Conservation (phyloP, 805 yeast species). For the Ogataea saltuana region DNA sequence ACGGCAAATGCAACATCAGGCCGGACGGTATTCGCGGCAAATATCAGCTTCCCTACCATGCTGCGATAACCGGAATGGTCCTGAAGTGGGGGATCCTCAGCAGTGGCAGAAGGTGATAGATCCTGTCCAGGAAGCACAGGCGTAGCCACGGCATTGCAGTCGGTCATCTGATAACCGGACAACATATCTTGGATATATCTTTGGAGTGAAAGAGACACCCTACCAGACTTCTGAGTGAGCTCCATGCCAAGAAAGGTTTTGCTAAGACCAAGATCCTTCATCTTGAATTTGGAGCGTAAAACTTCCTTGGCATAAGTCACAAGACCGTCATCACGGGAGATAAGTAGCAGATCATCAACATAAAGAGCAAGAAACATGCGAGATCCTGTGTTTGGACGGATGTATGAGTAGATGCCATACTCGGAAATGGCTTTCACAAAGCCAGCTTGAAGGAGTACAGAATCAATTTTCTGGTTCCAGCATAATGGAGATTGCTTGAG, state of each 20-base stretch:
- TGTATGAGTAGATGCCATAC: slow-evolving; percentile 3
- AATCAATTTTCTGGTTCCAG: slow-evolving; percentile 5
- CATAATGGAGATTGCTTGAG: slow-evolving; percentile 5
- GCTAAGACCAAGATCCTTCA: slow-evolving; percentile 10
- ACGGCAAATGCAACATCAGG: not conserved
- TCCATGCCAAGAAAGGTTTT: slow-evolving; percentile 9
- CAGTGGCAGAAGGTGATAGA: not conserved
- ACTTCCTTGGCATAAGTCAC: not conserved
- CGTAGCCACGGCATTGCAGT: not conserved
- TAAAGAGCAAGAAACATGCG: not conserved
- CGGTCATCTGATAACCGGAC: not conserved
- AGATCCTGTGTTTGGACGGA: not conserved
- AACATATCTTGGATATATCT: not conserved
- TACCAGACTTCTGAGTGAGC: slow-evolving; percentile 3
- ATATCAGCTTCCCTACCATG: not conserved
- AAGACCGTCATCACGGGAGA: not conserved
- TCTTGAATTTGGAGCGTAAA: not conserved
- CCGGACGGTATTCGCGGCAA: not conserved
- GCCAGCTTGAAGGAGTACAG: slow-evolving; percentile 3
- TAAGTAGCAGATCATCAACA: slow-evolving; percentile 3
- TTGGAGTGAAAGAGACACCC: slow-evolving; percentile 3
- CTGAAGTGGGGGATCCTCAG: not conserved
- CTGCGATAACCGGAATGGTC: not conserved
- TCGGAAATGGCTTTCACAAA: slow-evolving; percentile 3
- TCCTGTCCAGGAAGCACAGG: not conserved